A percentile compares a stretch with the other conserved stretches of the same genome.
Conservation (phyloP, 2,329 filamentous ascomycete genomes). For the Colletotrichum liriopes region DNA sequence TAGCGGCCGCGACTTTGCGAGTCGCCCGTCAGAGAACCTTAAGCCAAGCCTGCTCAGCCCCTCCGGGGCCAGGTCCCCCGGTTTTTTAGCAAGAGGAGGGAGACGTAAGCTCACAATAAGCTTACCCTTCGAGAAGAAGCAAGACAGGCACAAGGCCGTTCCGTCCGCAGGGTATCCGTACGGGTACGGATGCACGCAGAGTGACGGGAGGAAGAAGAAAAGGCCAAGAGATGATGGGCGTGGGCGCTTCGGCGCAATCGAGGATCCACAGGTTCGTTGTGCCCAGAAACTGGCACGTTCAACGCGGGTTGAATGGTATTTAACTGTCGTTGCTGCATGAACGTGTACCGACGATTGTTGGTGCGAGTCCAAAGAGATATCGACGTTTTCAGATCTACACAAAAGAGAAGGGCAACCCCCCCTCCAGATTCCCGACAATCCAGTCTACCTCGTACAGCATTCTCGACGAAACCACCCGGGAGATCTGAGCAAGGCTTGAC, state of each 20-base stretch:
- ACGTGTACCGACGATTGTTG: not conserved
- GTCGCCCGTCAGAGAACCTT: slow-evolving; percentile 32
- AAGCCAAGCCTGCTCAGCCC: slow-evolving; percentile 33
- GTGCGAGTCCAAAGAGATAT: slow-evolving; percentile 12
- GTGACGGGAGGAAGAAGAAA: not conserved
- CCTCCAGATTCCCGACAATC: not conserved
- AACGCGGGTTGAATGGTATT: not conserved
- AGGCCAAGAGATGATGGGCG: slow-evolving; percentile 15
- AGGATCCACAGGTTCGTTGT: slow-evolving; percentile 18
- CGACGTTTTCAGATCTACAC: slow-evolving; percentile 4
- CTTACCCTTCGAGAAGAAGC: slow-evolving; percentile 26
- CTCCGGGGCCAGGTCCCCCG: slow-evolving; percentile 11
- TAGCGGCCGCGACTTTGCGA: slow-evolving; percentile 19
- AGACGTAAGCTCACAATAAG: slow-evolving; percentile 41
- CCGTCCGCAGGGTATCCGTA: slow-evolving; percentile 4
- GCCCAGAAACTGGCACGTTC: not conserved
- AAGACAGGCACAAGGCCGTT: slow-evolving; percentile 16
- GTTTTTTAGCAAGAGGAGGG: slow-evolving; percentile 19
- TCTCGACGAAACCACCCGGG: not conserved
- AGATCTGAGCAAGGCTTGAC: not conserved
- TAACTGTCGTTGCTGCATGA: slow-evolving; percentile 15
- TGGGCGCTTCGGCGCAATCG: not conserved
- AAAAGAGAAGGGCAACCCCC: not conserved
- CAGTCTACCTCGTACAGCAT: slow-evolving; percentile 3
- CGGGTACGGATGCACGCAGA: too few relatives aligned